Conservation (phyloP, 768 basidiomycete species). For the Amyloporia xantha region DNA sequence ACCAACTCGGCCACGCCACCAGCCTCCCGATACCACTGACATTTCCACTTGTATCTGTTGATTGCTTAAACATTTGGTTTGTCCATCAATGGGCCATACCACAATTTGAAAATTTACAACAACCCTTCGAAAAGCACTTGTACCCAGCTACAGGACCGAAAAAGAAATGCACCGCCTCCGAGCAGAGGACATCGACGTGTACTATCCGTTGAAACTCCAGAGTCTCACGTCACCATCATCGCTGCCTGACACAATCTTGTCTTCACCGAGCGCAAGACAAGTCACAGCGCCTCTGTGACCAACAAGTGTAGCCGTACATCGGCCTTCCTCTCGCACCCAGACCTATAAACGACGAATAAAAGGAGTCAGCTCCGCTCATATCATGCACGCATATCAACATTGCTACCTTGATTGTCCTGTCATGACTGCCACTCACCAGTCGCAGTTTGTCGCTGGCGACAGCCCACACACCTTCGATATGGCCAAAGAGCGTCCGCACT, state of each 20-base stretch:
- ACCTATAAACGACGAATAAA: too few relatives aligned
- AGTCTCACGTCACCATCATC: slow-evolving; percentile 86
- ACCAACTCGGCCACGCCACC: slow-evolving; percentile 83
- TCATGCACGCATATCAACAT: slow-evolving; percentile 1
- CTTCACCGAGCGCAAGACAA: slow-evolving; percentile 83
- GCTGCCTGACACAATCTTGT: slow-evolving; percentile 94
- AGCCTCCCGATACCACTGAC: neutral
- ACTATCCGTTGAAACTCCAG: slow-evolving; percentile 44
- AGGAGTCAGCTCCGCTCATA: too few relatives aligned
- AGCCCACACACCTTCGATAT: slow-evolving; percentile 98
- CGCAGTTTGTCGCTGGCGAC: slow-evolving; percentile 90
- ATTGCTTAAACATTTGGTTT: neutral
- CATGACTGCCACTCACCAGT: slow-evolving; percentile 89
- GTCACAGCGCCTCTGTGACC: slow-evolving; percentile 95
- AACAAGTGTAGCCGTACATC: slow-evolving; percentile 82
- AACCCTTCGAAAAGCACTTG: too few relatives aligned
- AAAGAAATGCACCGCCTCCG: too few relatives aligned
- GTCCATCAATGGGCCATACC: neutral
- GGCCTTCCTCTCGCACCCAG: slow-evolving; percentile 88
- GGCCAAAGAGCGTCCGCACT: slow-evolving; percentile 84
- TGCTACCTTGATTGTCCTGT: slow-evolving; percentile 91
- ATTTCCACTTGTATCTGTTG: too few relatives aligned
- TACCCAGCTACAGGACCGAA: too few relatives aligned
- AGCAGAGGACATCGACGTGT: too few relatives aligned
- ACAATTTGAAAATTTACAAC: too few relatives aligned